Evolutionary conservation across 495 filamentous ascomycete species (phyloP).

Genomic region (Tuber microsphaerosporum): DNA sequence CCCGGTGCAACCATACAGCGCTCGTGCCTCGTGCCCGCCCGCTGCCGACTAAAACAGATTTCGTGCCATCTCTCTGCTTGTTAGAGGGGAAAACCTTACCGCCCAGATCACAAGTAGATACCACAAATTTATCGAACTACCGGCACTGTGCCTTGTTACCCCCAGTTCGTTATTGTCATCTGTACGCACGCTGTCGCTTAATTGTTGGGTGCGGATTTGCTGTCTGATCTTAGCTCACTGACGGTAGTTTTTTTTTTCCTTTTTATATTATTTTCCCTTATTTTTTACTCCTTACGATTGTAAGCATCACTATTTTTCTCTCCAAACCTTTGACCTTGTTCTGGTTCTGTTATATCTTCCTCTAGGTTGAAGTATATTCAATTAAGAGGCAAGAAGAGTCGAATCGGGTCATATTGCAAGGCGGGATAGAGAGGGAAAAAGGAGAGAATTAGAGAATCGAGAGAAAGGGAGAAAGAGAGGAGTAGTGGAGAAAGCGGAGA

Average conservation of each 20-base stretch:
- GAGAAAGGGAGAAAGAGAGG: slow-evolving; percentile 21
- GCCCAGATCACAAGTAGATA: slow-evolving; percentile 1
- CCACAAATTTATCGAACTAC: background rate
- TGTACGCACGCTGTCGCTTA: slow-evolving; percentile 3
- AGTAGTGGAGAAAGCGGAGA: background rate
- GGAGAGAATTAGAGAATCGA: slow-evolving; percentile 9
- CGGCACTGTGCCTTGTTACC: background rate
- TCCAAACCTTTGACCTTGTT: background rate
- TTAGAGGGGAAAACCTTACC: background rate
- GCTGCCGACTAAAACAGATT: background rate
- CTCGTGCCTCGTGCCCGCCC: background rate
- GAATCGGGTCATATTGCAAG: background rate
- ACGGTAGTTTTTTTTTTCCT: slow-evolving; percentile 1
- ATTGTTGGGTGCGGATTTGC: slow-evolving; percentile 5
- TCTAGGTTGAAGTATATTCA: background rate
- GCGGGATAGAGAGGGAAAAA: background rate
- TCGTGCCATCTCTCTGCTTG: background rate
- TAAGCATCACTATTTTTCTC: background rate
- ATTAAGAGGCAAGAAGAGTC: background rate
- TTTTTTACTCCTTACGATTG: background rate
- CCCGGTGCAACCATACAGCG: background rate
- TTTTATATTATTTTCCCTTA: background rate
- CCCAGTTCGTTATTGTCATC: background rate
- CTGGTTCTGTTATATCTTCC: background rate
- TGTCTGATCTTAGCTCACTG: slow-evolving; percentile 4